These are phyloP conservation scores for Evansstolkia leycettana DNA, from an alignment of 495 filamentous ascomycete species.

Conservation along the genomic window DNA sequence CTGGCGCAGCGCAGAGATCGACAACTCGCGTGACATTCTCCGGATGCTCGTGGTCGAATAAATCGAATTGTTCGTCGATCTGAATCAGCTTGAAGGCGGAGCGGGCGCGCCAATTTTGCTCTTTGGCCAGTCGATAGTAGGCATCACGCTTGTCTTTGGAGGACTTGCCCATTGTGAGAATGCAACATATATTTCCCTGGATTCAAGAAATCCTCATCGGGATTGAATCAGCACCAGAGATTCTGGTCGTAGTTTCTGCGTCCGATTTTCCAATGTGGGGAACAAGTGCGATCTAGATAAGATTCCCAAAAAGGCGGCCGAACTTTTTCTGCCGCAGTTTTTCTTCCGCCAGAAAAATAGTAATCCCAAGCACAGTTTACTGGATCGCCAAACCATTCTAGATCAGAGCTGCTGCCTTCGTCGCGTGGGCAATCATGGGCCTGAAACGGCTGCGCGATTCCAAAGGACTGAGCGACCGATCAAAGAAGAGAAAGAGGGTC, in stretches of 20 bases:
- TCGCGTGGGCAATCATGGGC: slow-evolving; percentile 17
- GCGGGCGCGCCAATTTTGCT: slow-evolving; percentile 94
- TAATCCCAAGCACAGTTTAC: not conserved
- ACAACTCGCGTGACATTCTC: slow-evolving; percentile 78
- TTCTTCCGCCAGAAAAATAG: slow-evolving; percentile 2
- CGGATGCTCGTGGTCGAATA: slow-evolving; percentile 53
- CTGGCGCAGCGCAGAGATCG: slow-evolving; percentile 90
- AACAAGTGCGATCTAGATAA: slow-evolving; percentile 16
- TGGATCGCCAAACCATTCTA: not conserved
- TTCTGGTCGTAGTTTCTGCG: no score
- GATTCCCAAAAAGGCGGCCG: slow-evolving; percentile 22
- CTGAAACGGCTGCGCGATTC: slow-evolving; percentile 38
- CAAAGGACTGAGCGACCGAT: slow-evolving; percentile 13
- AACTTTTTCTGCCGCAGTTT: slow-evolving; percentile 27
- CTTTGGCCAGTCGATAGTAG: slow-evolving; percentile 95
- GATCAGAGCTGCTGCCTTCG: not conserved
- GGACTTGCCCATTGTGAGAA: slow-evolving; percentile 73
- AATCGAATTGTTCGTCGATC: slow-evolving; percentile 91
- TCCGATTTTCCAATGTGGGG: slow-evolving; percentile 7
- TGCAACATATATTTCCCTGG: no score
- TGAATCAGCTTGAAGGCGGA: slow-evolving; percentile 96
- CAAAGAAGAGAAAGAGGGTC: slow-evolving; percentile 40
- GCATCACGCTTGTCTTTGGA: slow-evolving; percentile 98
- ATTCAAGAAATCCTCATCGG: no score
- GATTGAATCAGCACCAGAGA: no score